These are phyloP conservation scores for Ceratopteris richardii DNA, from an alignment of 75 land plant species.

Conservation along the genomic window DNA sequence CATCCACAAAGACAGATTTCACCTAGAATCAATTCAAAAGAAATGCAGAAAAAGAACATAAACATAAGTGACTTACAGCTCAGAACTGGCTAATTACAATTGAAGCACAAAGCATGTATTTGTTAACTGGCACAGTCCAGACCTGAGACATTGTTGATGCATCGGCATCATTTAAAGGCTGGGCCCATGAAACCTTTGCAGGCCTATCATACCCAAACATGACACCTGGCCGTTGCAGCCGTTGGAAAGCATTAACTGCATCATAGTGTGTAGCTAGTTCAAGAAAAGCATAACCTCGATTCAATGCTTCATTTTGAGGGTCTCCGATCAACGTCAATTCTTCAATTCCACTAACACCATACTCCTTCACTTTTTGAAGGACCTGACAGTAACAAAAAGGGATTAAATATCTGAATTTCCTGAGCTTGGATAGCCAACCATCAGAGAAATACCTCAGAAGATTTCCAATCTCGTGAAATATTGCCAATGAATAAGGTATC, in stretches of 20 bases:
- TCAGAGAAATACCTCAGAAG: conserved; percentile 21
- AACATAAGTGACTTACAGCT: not conserved
- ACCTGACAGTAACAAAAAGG: conserved; percentile 2
- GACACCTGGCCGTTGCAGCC: conserved; percentile 25
- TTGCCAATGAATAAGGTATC: conserved; percentile 36
- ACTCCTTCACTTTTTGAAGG: conserved; percentile 15
- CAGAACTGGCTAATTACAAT: not conserved
- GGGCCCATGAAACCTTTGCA: conserved; percentile 34
- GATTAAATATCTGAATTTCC: not conserved
- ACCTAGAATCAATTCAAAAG: conserved; percentile 59
- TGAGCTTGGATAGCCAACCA: not conserved
- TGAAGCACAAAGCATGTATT: too few relatives aligned
- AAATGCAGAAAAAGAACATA: not conserved
- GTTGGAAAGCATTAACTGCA: conserved; percentile 29
- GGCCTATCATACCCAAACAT: conserved; percentile 27
- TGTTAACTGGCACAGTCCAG: too few relatives aligned
- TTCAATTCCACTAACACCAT: conserved; percentile 23
- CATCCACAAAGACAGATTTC: conserved; percentile 80
- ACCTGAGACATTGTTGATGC: conserved; percentile 26
- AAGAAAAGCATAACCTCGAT: conserved; percentile 26
- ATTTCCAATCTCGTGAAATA: conserved; percentile 40
- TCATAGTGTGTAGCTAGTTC: conserved; percentile 23
- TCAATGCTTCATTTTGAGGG: conserved; percentile 21
- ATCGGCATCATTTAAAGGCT: conserved; percentile 14
- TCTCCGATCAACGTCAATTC: conserved; percentile 23